Base-by-base conservation (phyloP, 768 basidiomycete species). In the Calocybe cyanea region DNA sequence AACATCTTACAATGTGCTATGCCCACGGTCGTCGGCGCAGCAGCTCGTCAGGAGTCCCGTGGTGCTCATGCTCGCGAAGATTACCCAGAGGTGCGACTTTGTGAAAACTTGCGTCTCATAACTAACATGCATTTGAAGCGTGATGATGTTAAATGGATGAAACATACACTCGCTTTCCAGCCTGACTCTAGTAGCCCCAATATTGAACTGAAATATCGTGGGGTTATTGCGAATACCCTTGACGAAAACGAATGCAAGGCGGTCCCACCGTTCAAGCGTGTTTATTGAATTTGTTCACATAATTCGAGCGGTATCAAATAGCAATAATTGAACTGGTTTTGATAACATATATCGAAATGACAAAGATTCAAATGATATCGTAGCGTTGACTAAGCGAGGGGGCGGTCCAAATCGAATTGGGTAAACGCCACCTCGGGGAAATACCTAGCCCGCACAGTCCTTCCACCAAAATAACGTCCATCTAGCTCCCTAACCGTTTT, bases 1-100 rank as follows among this genome's bases (percentile, higher is more conserved):
- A 99, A 98, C 70, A 73, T 96, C 53, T 78, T 96, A 59, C 93
- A 95, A 63, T 90, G 87, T 60, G 96, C 96, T 49, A 80, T 93
- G 49, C 95, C 98, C 69, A 98, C 96, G 44, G 93, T 98, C 60
- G 85, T 84, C 9, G 83, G 89, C 38, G 92, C 91, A 15, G 88
- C 89, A 42, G 92, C 92, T 43, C 87, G 95, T 57, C 91, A 93
- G 71, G 96, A 98, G 64, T 95, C 92, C 37, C 91, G 96, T 64
- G 96, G 96, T 64, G 96, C 96, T 31, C 96, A 99, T 62, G 96
- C 96, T 39, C 92, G 96, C 57, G 96, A 98, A 68, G 96, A 99
- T 65, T 97, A 68, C 76, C 84, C 92, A n/a, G 94, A 99, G 19
- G 89, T 90, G 48, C 41, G 77, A 68, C 31, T 41, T 46, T 21